Percentiles rank a stretch among this genome's conserved stretches.
Evolutionary conservation across 305 asterid genomes (phyloP).

Genomic region (Nicotiana rustica): DNA sequence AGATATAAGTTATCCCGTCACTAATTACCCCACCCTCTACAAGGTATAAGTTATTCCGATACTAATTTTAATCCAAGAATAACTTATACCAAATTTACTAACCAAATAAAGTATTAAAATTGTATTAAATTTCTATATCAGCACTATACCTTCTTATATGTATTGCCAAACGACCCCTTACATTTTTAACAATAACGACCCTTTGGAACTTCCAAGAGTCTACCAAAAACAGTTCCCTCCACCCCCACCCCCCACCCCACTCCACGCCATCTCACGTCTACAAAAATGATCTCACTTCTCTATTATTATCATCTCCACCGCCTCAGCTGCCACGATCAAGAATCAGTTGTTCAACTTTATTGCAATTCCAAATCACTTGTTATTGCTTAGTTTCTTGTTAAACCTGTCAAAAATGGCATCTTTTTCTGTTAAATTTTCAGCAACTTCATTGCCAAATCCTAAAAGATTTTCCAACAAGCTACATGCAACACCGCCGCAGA

Average conservation of each 20-base stretch:
- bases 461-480: constrained; percentile 33
- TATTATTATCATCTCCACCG: not conserved
- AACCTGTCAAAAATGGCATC: constrained; percentile 56
- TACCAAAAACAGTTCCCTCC: not conserved
- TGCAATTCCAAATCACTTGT: not conserved
- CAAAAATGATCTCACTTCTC: constrained; percentile 3
- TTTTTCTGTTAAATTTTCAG: constrained; percentile 58
- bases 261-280: not conserved
- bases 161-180: not conserved
- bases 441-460: constrained; percentile 52
- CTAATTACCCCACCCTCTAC: too few relatives aligned
- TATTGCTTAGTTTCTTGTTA: not conserved
- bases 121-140: too few relatives aligned
- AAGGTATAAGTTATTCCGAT: too few relatives aligned
- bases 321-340: not conserved
- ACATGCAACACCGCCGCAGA: constrained; percentile 70
- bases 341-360: not conserved
- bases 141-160: too few relatives aligned
- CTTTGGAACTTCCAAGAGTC: constrained; percentile 25
- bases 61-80: too few relatives aligned
- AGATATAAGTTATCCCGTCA: too few relatives aligned
- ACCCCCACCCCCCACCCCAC: not conserved
- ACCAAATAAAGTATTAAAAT: too few relatives aligned
- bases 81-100: too few relatives aligned
- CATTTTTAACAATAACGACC: not conserved